phyloP scores from a whole-genome alignment of 139 green algal species.

The Coelastrella sp. region DNA sequence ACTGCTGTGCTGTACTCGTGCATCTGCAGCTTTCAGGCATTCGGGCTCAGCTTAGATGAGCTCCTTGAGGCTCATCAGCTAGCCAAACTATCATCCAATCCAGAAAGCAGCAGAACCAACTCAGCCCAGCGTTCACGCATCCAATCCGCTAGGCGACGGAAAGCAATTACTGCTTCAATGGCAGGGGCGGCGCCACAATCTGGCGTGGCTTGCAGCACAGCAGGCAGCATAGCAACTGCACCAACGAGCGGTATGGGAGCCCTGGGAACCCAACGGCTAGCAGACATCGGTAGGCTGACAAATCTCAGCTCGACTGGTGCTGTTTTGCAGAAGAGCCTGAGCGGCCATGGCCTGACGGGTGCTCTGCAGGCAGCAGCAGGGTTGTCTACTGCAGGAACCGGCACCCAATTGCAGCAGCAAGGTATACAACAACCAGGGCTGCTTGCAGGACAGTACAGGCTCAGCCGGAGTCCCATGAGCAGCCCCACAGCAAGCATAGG shows the following conservation, averaged over 20 bases:
- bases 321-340: background rate
- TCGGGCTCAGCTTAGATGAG: background rate
- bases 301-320: too few relatives aligned
- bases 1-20: background rate
- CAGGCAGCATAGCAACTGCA: too few relatives aligned
- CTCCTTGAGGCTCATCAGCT: background rate
- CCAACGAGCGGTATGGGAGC: too few relatives aligned
- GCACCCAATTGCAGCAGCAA: constrained; percentile 9
- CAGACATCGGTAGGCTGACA: background rate
- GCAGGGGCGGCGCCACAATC: too few relatives aligned
- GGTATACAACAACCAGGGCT: background rate
- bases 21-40: constrained; percentile 40
- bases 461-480: background rate
- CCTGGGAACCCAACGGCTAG: background rate
- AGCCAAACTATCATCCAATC: background rate
- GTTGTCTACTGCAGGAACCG: background rate
- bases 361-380: background rate
- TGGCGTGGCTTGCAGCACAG: too few relatives aligned
- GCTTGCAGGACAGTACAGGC: background rate
- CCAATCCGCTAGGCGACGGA: too few relatives aligned
- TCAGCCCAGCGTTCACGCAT: background rate
- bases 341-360: background rate
- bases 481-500: background rate
- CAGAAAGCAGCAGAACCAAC: background rate
- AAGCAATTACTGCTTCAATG: too few relatives aligned